These are phyloP conservation scores for Ogataea trehaloabstinens DNA, from an alignment of 805 yeast genomes.

Conservation along the genomic window DNA sequence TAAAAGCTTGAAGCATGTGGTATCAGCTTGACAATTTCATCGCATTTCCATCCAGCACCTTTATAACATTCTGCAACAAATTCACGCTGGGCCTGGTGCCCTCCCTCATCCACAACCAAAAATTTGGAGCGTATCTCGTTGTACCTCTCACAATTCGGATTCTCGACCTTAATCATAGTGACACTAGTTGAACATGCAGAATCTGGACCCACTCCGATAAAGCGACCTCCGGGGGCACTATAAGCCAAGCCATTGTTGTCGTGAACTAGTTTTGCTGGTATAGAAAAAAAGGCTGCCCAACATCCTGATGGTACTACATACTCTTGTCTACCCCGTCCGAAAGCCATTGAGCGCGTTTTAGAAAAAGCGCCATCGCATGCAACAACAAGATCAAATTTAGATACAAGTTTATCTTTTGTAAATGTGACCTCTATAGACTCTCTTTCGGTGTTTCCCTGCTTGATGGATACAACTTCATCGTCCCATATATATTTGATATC, in stretches of 20 bases:
- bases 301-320: not conserved
- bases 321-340: not conserved
- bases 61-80: not conserved
- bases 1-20: not conserved
- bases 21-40: not conserved
- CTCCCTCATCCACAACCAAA: not conserved
- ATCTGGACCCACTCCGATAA: not conserved
- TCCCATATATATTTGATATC: not conserved
- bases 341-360: not conserved
- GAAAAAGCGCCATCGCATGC: constrained; percentile 1
- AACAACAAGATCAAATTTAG: not conserved
- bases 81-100: not conserved
- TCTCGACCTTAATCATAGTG: not conserved
- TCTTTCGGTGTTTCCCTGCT: not conserved
- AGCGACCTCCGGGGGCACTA: not conserved
- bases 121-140: not conserved
- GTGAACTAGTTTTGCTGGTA: not conserved
- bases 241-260: not conserved
- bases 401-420: not conserved
- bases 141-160: not conserved
- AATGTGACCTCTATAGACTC: not conserved
- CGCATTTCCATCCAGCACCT: constrained; percentile 1
- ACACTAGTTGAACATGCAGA: not conserved
- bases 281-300: constrained; percentile 1
- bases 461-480: not conserved